These are phyloP conservation scores for Fusarium sp. DNA, from an alignment of 2,329 filamentous ascomycete genomes.

Conservation along the genomic window DNA sequence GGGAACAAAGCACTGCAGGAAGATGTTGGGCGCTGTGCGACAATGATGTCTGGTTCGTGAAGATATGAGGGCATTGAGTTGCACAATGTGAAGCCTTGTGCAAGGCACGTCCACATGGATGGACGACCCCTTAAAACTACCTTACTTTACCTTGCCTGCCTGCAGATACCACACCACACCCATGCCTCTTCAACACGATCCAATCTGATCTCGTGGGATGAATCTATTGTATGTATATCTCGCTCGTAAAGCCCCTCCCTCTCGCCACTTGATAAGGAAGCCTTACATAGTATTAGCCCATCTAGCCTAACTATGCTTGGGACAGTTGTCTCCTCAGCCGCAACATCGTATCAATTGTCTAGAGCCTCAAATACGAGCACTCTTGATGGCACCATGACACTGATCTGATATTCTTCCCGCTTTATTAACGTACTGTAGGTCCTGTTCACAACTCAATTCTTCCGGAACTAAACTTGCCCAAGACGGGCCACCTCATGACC, in stretches of 20 bases:
- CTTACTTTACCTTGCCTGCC: not conserved
- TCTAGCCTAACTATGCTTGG: slow-evolving; percentile 19
- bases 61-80: not conserved
- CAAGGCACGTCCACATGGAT: not conserved
- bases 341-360: slow-evolving; percentile 14
- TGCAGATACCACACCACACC: slow-evolving; percentile 5
- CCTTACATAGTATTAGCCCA: not conserved
- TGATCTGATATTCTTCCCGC: slow-evolving; percentile 24
- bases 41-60: not conserved
- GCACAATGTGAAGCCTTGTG: slow-evolving; percentile 4
- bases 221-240: slow-evolving; percentile 12
- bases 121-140: slow-evolving; percentile 10
- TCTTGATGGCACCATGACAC: slow-evolving; percentile 16
- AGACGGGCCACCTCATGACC: slow-evolving; percentile 13
- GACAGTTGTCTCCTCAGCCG: slow-evolving; percentile 13
- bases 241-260: not conserved
- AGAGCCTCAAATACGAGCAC: slow-evolving; percentile 25
- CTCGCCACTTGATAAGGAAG: not conserved
- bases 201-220: slow-evolving; percentile 23
- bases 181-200: slow-evolving; percentile 17
- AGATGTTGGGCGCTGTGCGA: not conserved
- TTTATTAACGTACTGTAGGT: not conserved
- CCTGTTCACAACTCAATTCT: slow-evolving; percentile 11
- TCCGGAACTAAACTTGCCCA: slow-evolving; percentile 8
- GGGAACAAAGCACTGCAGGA: not conserved